Conservation (phyloP, 768 basidiomycete species). For the Leccinum obscurum region DNA sequence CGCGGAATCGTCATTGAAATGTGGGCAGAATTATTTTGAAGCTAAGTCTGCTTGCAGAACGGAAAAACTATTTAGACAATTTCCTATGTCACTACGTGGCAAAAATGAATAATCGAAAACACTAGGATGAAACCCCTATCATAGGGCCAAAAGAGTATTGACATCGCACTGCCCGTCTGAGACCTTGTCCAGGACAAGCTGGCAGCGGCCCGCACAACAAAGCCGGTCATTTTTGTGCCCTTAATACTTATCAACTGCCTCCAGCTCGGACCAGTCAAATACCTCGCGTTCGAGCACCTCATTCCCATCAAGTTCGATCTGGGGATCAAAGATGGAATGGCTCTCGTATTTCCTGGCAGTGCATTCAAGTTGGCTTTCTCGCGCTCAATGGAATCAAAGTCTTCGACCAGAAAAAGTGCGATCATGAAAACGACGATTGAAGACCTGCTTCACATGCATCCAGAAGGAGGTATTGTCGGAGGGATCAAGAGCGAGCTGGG, state of each 20-base stretch:
- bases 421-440: slow-evolving; percentile 32
- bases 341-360: neutral
- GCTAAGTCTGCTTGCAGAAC: no score
- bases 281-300: neutral
- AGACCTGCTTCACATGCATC: slow-evolving; percentile 13
- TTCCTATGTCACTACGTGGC: neutral
- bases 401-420: slow-evolving; percentile 4
- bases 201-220: neutral
- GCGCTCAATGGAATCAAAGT: neutral
- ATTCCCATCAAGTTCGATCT: neutral
- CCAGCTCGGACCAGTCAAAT: neutral
- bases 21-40: no score
- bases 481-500: no score
- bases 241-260: neutral
- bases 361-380: neutral
- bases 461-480: no score
- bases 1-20: no score
- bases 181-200: neutral
- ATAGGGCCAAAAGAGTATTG: neutral
- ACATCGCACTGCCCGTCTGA: neutral
- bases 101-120: neutral
- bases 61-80: no score
- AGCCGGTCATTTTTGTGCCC: neutral
- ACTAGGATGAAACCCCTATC: neutral
- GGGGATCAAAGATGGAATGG: neutral